Evolutionary conservation across 73 alveolate genomes (phyloP), one percentile per base, ranked within the genome.

Genomic region (Tetrahymena borealis): DNA sequence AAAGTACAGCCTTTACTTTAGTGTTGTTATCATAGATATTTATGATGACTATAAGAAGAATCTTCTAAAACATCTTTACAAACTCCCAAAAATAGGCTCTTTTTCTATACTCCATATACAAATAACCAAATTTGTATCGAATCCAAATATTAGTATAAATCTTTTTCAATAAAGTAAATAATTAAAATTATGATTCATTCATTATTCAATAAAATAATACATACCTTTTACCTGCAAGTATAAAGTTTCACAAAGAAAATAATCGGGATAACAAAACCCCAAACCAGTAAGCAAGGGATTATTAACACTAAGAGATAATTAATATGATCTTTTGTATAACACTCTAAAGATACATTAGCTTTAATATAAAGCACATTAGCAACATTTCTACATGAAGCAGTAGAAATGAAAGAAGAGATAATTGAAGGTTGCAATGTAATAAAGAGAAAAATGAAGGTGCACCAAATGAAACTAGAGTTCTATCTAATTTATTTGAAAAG

Each of bases 1-100:
- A 40, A 90, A 93, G 33, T n/a, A 93, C 39, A 12, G 93, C 95
- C 33, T 93, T 93, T 24, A 93, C 78, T 0, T 79, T 85, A 18
- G 79, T 78, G 11, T 42, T 36, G 33, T 90, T 90, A 20, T 79
- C 93, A 32, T 93, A 93, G 15, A 79, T 79, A n/a, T 91, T 39
- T 7, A 93, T 39, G 31, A 60, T 43, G 39, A 93, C 79, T 32
- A 93, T 31, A 11, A 93, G 77, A n/a, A 93, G 32, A 6, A 41
- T 11, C 11, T 93, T 93, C 91, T 79, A 90, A 90, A 93, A 93
- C 38, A 93, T 93, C 32, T 93, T 93, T 11, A 93, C 93, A 33
- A 93, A 93, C 43, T 93, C 95, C 95, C 95, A 93, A n/a, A 85
- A 85, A 90, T 93, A 93, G 39, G 93, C 93, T 18, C 43, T 42